Percentiles rank a stretch among this genome's conserved stretches.
Evolutionary conservation across 306 rosid genomes (phyloP).

Genomic region (Luffa aegyptiaca): DNA sequence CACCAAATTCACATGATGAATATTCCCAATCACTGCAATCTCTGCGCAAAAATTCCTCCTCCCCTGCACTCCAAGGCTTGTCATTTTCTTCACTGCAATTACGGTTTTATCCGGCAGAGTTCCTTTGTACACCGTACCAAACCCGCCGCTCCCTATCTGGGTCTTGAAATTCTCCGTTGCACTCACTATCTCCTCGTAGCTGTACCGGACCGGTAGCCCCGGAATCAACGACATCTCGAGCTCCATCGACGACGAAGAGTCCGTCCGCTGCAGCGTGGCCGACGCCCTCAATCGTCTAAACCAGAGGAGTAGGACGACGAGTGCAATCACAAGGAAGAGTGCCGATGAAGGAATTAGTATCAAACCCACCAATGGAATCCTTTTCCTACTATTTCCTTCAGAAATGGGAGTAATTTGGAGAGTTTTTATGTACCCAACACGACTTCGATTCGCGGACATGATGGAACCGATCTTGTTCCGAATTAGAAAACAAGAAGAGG

Average conservation of each 20-base stretch:
- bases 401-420: not conserved
- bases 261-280: slow-evolving; percentile 37
- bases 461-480: slow-evolving; percentile 57
- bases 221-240: slow-evolving; percentile 25
- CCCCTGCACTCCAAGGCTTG: slow-evolving; percentile 61
- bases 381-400: not conserved
- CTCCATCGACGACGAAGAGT: slow-evolving; percentile 23
- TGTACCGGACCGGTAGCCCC: slow-evolving; percentile 72
- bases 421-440: slow-evolving; percentile 52
- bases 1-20: slow-evolving; percentile 78
- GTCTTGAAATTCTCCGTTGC: slow-evolving; percentile 72
- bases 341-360: not conserved
- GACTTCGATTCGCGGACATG: slow-evolving; percentile 13
- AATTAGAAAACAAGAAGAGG: slow-evolving; percentile 59
- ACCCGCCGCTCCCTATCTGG: slow-evolving; percentile 76
- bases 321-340: not conserved
- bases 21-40: slow-evolving; percentile 72
- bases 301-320: not conserved
- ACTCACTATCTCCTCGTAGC: slow-evolving; percentile 47
- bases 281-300: slow-evolving; percentile 30
- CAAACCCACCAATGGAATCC: not conserved
- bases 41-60: slow-evolving; percentile 77
- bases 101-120: slow-evolving; percentile 43
- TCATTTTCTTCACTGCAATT: slow-evolving; percentile 79
- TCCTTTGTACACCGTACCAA: slow-evolving; percentile 73